Conservation (phyloP, 192 early-diverging fungal species). For the Dissophora globulifera region DNA sequence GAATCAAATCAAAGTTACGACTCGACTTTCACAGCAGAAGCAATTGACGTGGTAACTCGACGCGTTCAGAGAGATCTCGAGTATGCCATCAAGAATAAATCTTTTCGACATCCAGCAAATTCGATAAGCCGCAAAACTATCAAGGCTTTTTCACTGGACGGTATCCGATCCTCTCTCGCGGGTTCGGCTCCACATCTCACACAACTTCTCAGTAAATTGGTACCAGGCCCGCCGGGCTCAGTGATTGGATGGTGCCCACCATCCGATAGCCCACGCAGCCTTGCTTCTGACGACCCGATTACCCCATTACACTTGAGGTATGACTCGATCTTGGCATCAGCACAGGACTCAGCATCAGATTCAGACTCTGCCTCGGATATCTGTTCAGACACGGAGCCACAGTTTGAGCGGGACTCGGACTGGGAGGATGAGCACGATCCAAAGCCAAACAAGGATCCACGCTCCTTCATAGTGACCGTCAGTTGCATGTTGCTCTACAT, state of each 20-base stretch:
- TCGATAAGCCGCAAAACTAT: slow-evolving; percentile 13
- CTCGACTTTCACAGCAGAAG: background rate
- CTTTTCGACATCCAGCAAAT: slow-evolving; percentile 14
- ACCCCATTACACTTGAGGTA: background rate
- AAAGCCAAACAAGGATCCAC: background rate
- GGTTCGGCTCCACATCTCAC: slow-evolving; percentile 5
- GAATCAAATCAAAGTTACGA: background rate
- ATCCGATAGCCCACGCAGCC: background rate
- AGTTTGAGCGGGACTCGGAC: slow-evolving; percentile 1
- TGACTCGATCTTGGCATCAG: background rate
- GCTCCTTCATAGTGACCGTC: slow-evolving; percentile 1
- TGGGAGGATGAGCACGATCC: slow-evolving; percentile 10
- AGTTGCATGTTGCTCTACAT: slow-evolving; percentile 8
- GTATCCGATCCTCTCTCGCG: slow-evolving; percentile 4
- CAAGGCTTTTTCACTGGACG: background rate
- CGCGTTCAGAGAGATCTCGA: slow-evolving; percentile 11
- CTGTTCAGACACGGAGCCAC: background rate
- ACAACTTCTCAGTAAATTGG: background rate
- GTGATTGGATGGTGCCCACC: background rate
- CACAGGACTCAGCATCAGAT: background rate
- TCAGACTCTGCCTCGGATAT: background rate
- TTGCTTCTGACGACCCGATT: background rate
- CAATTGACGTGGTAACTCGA: slow-evolving; percentile 1
- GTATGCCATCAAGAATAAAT: slow-evolving; percentile 5
- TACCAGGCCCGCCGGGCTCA: background rate